Conservation (phyloP, 805 yeast genomes). For the Candida chilensis region DNA sequence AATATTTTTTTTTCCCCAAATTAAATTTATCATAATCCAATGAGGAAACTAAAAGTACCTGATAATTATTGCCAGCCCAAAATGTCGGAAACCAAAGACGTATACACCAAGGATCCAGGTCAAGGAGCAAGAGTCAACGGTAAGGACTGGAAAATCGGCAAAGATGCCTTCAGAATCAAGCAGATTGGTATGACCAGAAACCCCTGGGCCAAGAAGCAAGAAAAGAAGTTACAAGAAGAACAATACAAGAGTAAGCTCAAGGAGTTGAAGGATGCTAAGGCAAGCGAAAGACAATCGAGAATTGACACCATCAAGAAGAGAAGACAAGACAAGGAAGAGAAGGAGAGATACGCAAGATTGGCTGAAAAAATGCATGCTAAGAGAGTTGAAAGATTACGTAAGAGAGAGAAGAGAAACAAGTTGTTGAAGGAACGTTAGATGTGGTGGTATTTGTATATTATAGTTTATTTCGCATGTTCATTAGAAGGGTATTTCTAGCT, state of each 20-base stretch:
- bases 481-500: too few relatives aligned
- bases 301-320: constrained; percentile 58
- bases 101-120: too few relatives aligned
- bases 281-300: constrained; percentile 41
- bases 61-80: too few relatives aligned
- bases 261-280: constrained; percentile 75
- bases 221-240: constrained; percentile 54
- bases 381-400: constrained; percentile 82
- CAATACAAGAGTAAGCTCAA: constrained; percentile 61
- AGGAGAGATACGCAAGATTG: constrained; percentile 75
- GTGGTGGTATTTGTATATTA: too few relatives aligned
- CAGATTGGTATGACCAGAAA: constrained; percentile 46
- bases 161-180: constrained; percentile 58
- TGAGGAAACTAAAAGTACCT: too few relatives aligned
- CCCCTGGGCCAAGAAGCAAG: constrained; percentile 59
- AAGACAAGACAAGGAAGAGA: constrained; percentile 76
- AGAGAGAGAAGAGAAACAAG: constrained; percentile 92
- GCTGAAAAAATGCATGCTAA: constrained; percentile 87
- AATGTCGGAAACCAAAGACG: too few relatives aligned
- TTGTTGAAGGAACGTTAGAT: constrained; percentile 76
- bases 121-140: constrained; percentile 52
- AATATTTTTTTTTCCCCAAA: too few relatives aligned
- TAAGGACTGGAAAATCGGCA: constrained; percentile 64
- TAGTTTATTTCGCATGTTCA: too few relatives aligned
- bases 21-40: too few relatives aligned